Percentiles rank a stretch among this genome's conserved stretches.
Evolutionary conservation across 257 asterid genomes (phyloP).

Genomic region (Capsicum pubescens): DNA sequence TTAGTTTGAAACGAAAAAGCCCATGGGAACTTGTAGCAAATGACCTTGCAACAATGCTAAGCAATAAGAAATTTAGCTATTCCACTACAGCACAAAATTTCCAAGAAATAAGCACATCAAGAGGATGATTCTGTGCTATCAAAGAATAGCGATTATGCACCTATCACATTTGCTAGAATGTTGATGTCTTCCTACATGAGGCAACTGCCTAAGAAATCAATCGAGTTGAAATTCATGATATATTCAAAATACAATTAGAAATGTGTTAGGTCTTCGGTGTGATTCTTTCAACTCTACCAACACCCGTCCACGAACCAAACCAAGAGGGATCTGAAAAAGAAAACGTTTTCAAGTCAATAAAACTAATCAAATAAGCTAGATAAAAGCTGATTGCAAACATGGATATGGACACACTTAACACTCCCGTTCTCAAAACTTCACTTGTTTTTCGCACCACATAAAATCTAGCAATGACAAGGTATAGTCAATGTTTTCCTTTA

Average conservation of each 20-base stretch:
- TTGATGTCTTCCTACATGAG: not conserved
- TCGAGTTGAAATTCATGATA: not conserved
- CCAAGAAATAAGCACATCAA: not conserved
- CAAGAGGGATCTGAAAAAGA: constrained; percentile 75
- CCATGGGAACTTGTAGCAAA: not conserved
- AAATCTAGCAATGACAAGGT: not conserved
- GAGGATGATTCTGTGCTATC: not conserved
- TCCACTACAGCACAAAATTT: not conserved
- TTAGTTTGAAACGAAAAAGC: too few relatives aligned
- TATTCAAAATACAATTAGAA: constrained; percentile 34
- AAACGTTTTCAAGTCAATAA: not conserved
- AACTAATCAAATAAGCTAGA: not conserved
- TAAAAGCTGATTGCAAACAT: not conserved
- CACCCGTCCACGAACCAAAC: constrained; percentile 83
- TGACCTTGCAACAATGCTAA: not conserved
- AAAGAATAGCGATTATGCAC: not conserved
- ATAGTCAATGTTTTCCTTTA: not conserved
- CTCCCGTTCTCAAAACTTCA: not conserved
- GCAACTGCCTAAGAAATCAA: not conserved
- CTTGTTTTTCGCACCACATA: not conserved
- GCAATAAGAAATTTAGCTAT: not conserved
- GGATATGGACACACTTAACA: not conserved
- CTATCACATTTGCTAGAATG: not conserved
- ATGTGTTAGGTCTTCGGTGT: constrained; percentile 32
- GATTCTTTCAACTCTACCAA: constrained; percentile 59